These are phyloP conservation scores for Mucor ambiguus DNA, from an alignment of 371 early-diverging fungal genomes.

Conservation along the genomic window DNA sequence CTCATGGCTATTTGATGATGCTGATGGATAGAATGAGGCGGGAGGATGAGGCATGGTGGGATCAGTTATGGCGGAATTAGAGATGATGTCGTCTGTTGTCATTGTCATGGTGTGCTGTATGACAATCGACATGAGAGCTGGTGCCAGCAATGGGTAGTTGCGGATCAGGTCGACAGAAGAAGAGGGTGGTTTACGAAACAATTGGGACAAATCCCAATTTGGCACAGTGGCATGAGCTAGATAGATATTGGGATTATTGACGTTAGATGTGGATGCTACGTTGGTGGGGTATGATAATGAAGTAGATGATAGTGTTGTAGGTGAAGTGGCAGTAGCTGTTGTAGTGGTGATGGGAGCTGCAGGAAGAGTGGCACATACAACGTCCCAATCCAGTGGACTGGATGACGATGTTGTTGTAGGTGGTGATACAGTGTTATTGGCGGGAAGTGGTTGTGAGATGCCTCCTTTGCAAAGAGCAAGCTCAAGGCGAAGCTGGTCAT, in stretches of 20 bases:
- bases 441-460: conserved; percentile 8
- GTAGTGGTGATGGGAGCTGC: not conserved
- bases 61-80: not conserved
- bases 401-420: not conserved
- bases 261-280: not conserved
- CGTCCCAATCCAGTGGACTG: conserved; percentile 1
- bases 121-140: conserved; percentile 28
- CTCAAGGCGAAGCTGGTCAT: conserved; percentile 26
- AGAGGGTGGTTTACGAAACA: not conserved
- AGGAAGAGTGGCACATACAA: not conserved
- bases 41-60: conserved; percentile 1
- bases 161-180: conserved; percentile 5
- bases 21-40: not conserved
- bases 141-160: conserved; percentile 20
- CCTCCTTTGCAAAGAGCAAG: conserved; percentile 26
- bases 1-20: not conserved
- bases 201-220: conserved; percentile 19
- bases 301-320: not conserved
- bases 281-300: not conserved
- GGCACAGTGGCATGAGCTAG: conserved; percentile 24
- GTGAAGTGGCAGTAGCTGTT: not conserved
- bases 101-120: conserved; percentile 21
- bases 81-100: conserved; percentile 21
- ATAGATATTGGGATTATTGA: conserved; percentile 1
- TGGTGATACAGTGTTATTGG: not conserved